Base-by-base conservation (phyloP, 2,329 filamentous ascomycete species). In the Beauveria caledonica region DNA sequence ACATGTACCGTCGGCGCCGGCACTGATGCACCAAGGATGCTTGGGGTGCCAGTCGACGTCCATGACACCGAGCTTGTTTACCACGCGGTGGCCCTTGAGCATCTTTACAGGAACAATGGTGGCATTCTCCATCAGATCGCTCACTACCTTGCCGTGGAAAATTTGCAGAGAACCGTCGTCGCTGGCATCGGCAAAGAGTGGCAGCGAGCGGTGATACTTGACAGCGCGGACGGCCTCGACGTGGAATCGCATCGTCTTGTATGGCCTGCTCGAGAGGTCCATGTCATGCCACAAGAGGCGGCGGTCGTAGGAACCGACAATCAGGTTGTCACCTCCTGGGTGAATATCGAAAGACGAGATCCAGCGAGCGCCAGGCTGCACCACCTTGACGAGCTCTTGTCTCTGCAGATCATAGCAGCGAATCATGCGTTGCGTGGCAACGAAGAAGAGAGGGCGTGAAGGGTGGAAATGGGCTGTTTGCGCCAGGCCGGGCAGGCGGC, bases 211-310 rank as follows among this genome's bases (percentile, higher is more conserved):
- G 75, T 99, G 95, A 75, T 89, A 99, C 66, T 85, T 87, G 60
- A 97, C 94, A 13, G 88, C 86, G 52, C 95, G 85, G 68, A 99
- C 96, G 50, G 94, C 94, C 74, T 96, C 90, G 63, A 85, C 78
- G 77, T 99, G 94, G 78, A 97, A 99, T 55, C 94, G 85, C 76
- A 99, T 86, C 1, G 93, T 97, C 80, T 97, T 97, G 80, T 96
- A 97, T 0, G 94, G 94, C 54, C 90, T 86, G 64, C 84, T 87
- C 1, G 90, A 94, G 40, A 99, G 84, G 66, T 99, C 94, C 58
- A 97, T 82, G 75, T 99, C 94, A 76, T 97, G 94, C 94, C 94
- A 99, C 36, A 99, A 81, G 3, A 99, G 80, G 51, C 93, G 86
- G 65, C 92, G 87, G 76, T 99, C 94, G 76, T 97, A 99, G 0